Base-by-base conservation (phyloP, 148 eudicot species). In the Linanthus parryae region DNA sequence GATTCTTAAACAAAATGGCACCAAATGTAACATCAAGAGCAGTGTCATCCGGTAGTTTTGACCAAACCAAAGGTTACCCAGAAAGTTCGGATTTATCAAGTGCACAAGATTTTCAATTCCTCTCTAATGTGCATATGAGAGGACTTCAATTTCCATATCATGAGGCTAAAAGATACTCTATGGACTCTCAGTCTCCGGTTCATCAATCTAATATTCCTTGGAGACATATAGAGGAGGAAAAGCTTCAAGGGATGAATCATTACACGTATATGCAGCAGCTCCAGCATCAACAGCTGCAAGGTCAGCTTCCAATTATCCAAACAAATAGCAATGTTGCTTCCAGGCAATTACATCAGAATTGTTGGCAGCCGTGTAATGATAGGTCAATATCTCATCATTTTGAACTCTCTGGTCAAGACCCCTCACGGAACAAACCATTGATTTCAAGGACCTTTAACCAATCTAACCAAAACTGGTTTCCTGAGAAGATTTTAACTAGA, bases 401-500 rank as follows among this genome's bases (percentile, higher is more conserved):
- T 0, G 52, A 59, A 34, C 38, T 20, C 6, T 59, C 26, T 52
- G 54, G 54, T 53, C 71, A 54, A 48, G 61, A 54, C 44, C 24
- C 56, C 18, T 27, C 39, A 15, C 14, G 37, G 55, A 59, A 52
- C 35, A 59, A 54, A 22, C 31, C 34, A 30, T 46, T 16, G 52
- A 47, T 47, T 47, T 23, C n/a, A n/a, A n/a, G n/a, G n/a, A n/a
- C n/a, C n/a, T n/a, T n/a, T n/a, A n/a, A n/a, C 52, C 58, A 52
- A 52, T 23, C n/a, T 16, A n/a, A 44, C 44, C 36, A 68, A 52
- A 44, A 53, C 29, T 2, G 23, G 48, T 43, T 56, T 57, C 56
- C 64, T 17, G 68, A 54, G 37, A 63, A 58, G 49, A 58, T 53
- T 42, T 51, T 63, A 17, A 59, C 68, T 7, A 52, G 67, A 50